A percentile compares a stretch with the other conserved stretches of the same genome.
phyloP scores from a whole-genome alignment of 2,329 filamentous ascomycete genomes.

The Aotearoamyces nothofagi region DNA sequence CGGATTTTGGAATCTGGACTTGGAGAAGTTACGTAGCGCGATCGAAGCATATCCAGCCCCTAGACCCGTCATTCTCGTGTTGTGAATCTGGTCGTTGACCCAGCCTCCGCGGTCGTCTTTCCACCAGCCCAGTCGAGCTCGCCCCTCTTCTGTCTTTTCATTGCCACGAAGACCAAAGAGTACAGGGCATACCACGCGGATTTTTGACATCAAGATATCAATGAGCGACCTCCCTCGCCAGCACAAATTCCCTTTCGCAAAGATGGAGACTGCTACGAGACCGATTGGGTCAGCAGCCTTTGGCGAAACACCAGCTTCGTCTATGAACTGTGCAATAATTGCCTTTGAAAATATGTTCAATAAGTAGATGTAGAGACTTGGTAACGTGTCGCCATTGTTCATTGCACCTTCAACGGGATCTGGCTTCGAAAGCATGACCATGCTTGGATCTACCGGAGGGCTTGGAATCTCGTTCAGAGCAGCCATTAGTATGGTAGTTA shows the following conservation, averaged over 20 bases:
- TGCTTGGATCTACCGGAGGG: conserved; percentile 34
- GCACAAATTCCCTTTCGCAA: conserved; percentile 51
- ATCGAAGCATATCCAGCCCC: conserved; percentile 75
- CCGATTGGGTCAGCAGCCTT: conserved; percentile 64
- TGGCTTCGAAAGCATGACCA: conserved; percentile 33
- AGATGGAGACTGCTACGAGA: conserved; percentile 60
- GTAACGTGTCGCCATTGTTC: conserved; percentile 37
- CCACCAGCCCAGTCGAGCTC: conserved; percentile 58
- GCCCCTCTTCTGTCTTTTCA: conserved; percentile 56
- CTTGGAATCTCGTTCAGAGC: conserved; percentile 35
- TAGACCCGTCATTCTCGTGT: conserved; percentile 69
- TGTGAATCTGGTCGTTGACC: conserved; percentile 57
- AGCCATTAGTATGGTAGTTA: conserved; percentile 35
- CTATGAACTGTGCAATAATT: conserved; percentile 54
- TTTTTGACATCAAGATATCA: conserved; percentile 79
- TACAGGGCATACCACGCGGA: conserved; percentile 64
- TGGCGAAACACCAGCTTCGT: conserved; percentile 47
- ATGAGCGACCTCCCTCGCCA: conserved; percentile 56
- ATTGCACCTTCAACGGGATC: conserved; percentile 31
- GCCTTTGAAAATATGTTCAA: conserved; percentile 64
- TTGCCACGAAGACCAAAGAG: conserved; percentile 71
- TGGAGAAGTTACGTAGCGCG: conserved; percentile 67
- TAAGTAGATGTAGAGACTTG: conserved; percentile 56
- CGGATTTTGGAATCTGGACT: conserved; percentile 49
- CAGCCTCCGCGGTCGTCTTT: conserved; percentile 30